Evolutionary conservation across 129 eudicot genomes (phyloP).

Genomic region (Chrysanthemum lavandulifolium): DNA sequence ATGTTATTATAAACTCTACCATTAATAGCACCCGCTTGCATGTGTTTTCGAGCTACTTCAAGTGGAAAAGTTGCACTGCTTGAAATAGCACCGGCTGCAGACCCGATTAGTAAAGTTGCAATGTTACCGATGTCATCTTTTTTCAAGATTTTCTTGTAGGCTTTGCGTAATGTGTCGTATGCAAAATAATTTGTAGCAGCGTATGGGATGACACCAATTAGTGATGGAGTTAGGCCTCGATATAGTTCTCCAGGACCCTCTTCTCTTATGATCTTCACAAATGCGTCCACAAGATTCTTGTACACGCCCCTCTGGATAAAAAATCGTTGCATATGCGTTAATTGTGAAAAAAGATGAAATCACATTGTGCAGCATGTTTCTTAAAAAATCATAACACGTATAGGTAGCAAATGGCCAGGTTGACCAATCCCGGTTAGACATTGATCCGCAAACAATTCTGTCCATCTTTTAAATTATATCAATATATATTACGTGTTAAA

Average conservation of each 20-base stretch:
- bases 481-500: too few species aligned
- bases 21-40: slow-evolving; percentile 86
- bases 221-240: slow-evolving; percentile 78
- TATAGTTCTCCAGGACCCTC: slow-evolving; percentile 85
- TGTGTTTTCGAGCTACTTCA: slow-evolving; percentile 93
- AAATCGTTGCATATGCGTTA: not conserved
- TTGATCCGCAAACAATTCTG: too few species aligned
- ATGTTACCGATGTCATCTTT: slow-evolving; percentile 71
- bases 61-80: slow-evolving; percentile 93
- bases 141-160: slow-evolving; percentile 59
- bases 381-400: too few species aligned
- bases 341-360: too few species aligned
- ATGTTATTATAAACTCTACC: slow-evolving; percentile 80
- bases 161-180: slow-evolving; percentile 74
- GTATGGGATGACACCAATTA: slow-evolving; percentile 84
- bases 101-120: slow-evolving; percentile 77
- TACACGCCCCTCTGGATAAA: slow-evolving; percentile 64
- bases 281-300: slow-evolving; percentile 73
- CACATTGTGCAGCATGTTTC: too few species aligned
- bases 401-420: too few species aligned
- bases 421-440: too few species aligned
- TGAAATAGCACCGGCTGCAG: slow-evolving; percentile 89
- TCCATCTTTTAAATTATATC: too few species aligned
- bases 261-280: slow-evolving; percentile 69
- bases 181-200: slow-evolving; percentile 92